These are phyloP conservation scores for Daldinia grandis DNA, from an alignment of 495 filamentous ascomycete species.

Conservation along the genomic window DNA sequence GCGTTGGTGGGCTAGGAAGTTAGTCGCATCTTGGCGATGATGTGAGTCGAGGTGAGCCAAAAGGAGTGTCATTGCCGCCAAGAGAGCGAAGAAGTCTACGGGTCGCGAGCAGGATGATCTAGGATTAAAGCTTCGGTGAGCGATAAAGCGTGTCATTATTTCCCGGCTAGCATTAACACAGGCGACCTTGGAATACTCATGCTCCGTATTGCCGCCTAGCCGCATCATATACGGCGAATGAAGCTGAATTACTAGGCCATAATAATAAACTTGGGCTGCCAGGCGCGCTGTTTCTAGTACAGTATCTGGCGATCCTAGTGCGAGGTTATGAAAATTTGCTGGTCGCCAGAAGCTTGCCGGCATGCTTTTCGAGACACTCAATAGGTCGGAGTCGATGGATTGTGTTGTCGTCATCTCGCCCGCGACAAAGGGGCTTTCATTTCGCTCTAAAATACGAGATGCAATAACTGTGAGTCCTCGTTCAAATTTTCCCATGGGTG, in stretches of 20 bases:
- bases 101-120: slow-evolving; percentile 46
- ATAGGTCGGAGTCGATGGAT: not conserved
- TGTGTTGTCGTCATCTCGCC: not conserved
- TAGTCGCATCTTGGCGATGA: slow-evolving; percentile 11
- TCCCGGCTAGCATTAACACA: slow-evolving; percentile 51
- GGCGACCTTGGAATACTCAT: slow-evolving; percentile 50
- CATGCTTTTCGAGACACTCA: slow-evolving; percentile 33
- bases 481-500: slow-evolving; percentile 35
- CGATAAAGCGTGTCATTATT: slow-evolving; percentile 48
- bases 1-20: slow-evolving; percentile 50
- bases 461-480: not conserved
- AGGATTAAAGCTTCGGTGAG: slow-evolving; percentile 42
- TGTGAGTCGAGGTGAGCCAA: slow-evolving; percentile 48
- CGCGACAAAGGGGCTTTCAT: not conserved
- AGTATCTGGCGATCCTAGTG: slow-evolving; percentile 22
- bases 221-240: slow-evolving; percentile 51
- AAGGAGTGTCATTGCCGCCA: slow-evolving; percentile 47
- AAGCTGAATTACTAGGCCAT: slow-evolving; percentile 46
- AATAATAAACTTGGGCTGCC: slow-evolving; percentile 47
- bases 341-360: slow-evolving; percentile 45
- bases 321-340: slow-evolving; percentile 45
- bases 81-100: slow-evolving; percentile 52
- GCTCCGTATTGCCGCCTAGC: slow-evolving; percentile 20
- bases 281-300: slow-evolving; percentile 34
- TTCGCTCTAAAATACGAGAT: not conserved